Evolutionary conservation across 495 filamentous ascomycete genomes (phyloP).

Genomic region (Annulohypoxylon nitens): DNA sequence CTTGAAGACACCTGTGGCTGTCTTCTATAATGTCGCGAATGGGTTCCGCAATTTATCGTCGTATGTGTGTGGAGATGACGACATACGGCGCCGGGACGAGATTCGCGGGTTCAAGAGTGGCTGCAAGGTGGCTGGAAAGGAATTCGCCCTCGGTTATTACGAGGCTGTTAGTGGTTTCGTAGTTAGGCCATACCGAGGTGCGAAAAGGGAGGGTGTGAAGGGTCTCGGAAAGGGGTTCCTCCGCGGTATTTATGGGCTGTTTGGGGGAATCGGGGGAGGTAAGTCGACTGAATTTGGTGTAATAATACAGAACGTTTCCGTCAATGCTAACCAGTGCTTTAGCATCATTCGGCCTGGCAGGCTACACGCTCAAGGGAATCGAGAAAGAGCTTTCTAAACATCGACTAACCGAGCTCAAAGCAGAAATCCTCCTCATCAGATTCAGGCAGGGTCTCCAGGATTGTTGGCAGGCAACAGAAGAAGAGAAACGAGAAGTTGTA

Average conservation of each 20-base stretch:
- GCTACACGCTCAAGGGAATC: conserved; percentile 72
- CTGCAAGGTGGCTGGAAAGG: conserved; percentile 63
- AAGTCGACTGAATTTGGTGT: too few species aligned
- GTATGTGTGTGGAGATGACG: conserved; percentile 33
- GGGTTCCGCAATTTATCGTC: conserved; percentile 40
- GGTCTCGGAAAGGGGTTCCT: conserved; percentile 54
- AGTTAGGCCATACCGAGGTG: conserved; percentile 53
- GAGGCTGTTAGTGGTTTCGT: conserved; percentile 55
- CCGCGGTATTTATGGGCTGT: conserved; percentile 4
- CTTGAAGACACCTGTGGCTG: conserved; percentile 46
- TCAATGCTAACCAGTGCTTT: conserved; percentile 17
- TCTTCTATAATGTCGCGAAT: conserved; percentile 53
- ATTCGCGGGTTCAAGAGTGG: conserved; percentile 70
- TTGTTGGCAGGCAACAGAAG: conserved; percentile 35
- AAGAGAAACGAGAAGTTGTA: conserved; percentile 45
- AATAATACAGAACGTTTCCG: too few species aligned
- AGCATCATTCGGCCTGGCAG: conserved; percentile 64
- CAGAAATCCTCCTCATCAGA: conserved; percentile 44
- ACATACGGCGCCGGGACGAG: conserved; percentile 66
- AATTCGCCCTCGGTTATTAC: conserved; percentile 60
- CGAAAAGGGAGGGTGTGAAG: conserved; percentile 55
- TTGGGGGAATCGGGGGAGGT: conserved; percentile 16
- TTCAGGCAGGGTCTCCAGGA: conserved; percentile 48
- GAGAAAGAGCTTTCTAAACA: conserved; percentile 72
- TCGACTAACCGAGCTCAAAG: conserved; percentile 40